A percentile compares a stretch with the other conserved stretches of the same genome.
Conservation (phyloP, 371 early-diverging fungal species). For the Lichtheimia hyalospora region DNA sequence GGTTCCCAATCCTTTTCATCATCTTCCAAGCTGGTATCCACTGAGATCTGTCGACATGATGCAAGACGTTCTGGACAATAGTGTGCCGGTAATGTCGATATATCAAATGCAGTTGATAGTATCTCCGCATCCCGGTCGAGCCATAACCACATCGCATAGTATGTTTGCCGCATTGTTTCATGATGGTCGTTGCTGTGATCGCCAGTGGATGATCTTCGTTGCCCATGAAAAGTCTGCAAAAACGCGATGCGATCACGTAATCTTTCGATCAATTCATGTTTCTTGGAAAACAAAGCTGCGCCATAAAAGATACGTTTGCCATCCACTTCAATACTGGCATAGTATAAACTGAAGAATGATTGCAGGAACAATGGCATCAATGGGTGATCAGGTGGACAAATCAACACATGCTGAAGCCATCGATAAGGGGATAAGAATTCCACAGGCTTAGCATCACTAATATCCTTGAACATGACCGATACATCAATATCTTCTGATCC, state of each 20-base stretch:
- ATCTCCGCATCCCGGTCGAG: constrained; percentile 47
- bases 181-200: constrained; percentile 14
- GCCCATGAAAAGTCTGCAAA: constrained; percentile 47
- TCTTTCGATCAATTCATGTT: constrained; percentile 41
- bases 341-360: constrained; percentile 68
- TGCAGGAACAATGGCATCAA: constrained; percentile 59
- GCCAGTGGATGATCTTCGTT: constrained; percentile 19
- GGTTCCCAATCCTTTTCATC: constrained; percentile 18
- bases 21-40: not conserved
- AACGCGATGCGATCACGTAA: constrained; percentile 48
- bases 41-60: constrained; percentile 19
- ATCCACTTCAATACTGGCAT: constrained; percentile 26
- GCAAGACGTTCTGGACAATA: constrained; percentile 32
- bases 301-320: constrained; percentile 44
- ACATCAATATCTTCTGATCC: constrained; percentile 25
- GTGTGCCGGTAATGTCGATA: constrained; percentile 44
- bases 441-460: constrained; percentile 44
- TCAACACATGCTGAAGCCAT: constrained; percentile 55
- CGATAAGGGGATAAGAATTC: constrained; percentile 61
- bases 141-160: constrained; percentile 68
- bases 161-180: constrained; percentile 44
- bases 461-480: constrained; percentile 28
- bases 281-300: constrained; percentile 48
- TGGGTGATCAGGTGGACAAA: constrained; percentile 50
- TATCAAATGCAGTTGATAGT: constrained; percentile 25